phyloP scores from a whole-genome alignment of 1,284 basidiomycete genomes.

The Sparassis latifolia region DNA sequence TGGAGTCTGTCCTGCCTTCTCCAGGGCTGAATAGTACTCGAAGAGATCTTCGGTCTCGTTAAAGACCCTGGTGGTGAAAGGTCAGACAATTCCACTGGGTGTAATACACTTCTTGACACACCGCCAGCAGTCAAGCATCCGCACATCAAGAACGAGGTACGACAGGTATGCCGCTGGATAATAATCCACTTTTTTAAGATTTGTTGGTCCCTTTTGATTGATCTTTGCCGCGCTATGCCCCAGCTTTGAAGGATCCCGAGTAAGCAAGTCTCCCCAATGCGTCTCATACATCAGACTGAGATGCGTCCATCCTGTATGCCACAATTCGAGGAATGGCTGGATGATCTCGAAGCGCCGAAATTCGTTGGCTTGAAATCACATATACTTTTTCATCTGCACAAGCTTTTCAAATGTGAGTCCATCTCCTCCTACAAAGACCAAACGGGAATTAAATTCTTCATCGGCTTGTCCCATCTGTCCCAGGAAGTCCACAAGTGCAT shows the following conservation, averaged over 20 bases:
- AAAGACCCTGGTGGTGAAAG: background rate
- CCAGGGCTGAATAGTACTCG: background rate
- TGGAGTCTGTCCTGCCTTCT: background rate
- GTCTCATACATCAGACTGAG: conserved; percentile 15
- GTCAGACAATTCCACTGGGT: conserved; percentile 5
- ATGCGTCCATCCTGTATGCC: conserved; percentile 23
- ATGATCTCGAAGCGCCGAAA: conserved; percentile 15
- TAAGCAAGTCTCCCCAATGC: conserved; percentile 14
- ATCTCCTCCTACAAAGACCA: conserved; percentile 23
- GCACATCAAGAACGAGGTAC: background rate
- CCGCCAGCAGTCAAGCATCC: conserved; percentile 5
- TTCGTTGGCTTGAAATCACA: conserved; percentile 22
- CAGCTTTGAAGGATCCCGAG: conserved; percentile 21
- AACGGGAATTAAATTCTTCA: conserved; percentile 9
- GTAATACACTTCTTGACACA: background rate
- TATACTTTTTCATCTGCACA: conserved; percentile 22
- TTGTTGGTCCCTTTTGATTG: background rate
- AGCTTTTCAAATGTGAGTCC: conserved; percentile 29
- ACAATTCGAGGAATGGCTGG: conserved; percentile 17
- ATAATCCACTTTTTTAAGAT: conserved; percentile 3
- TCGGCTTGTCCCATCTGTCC: conserved; percentile 21
- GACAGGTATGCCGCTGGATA: background rate
- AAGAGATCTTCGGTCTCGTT: background rate
- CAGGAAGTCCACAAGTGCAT: conserved; percentile 24
- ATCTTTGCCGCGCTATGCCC: conserved; percentile 7